Conservation (phyloP, 305 asterid genomes). For the Ajuga reptans region DNA sequence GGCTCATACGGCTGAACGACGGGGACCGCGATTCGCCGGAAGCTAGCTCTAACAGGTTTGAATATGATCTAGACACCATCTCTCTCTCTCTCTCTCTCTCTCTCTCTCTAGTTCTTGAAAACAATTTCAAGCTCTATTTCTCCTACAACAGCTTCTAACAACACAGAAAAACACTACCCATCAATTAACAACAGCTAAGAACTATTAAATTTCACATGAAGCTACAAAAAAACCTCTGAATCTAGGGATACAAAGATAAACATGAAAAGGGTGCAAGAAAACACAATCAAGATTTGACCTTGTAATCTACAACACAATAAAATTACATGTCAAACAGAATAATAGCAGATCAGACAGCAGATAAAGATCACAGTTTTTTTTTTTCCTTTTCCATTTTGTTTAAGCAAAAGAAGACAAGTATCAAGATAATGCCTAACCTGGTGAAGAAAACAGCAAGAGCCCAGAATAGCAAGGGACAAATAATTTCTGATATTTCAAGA, state of each 20-base stretch:
- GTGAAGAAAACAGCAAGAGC: conserved; percentile 24
- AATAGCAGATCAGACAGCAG: conserved; percentile 38
- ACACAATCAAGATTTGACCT: conserved; percentile 25
- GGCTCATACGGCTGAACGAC: conserved; percentile 54
- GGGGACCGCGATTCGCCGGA: conserved; percentile 84
- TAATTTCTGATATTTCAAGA: conserved; percentile 25
- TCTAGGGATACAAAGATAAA: background rate
- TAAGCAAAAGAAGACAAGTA: conserved; percentile 14
- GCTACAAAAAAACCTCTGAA: too few species aligned
- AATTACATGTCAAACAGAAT: conserved; percentile 21
- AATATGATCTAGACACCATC: conserved; percentile 83
- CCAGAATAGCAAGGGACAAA: conserved; percentile 31
- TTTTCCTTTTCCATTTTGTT: background rate
- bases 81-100: background rate
- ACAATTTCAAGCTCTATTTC: conserved; percentile 18
- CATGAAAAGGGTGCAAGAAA: conserved; percentile 26
- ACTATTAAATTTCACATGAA: conserved; percentile 9
- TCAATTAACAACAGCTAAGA: background rate
- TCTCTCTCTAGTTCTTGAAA: conserved; percentile 8
- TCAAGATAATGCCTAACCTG: conserved; percentile 23
- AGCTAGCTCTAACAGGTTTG: conserved; percentile 78
- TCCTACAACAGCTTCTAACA: conserved; percentile 20
- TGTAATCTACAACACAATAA: conserved; percentile 25
- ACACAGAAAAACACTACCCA: conserved; percentile 10
- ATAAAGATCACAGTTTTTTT: background rate